These are phyloP conservation scores for Chaetomium sp. DNA, from an alignment of 2,329 filamentous ascomycete genomes.

Conservation along the genomic window DNA sequence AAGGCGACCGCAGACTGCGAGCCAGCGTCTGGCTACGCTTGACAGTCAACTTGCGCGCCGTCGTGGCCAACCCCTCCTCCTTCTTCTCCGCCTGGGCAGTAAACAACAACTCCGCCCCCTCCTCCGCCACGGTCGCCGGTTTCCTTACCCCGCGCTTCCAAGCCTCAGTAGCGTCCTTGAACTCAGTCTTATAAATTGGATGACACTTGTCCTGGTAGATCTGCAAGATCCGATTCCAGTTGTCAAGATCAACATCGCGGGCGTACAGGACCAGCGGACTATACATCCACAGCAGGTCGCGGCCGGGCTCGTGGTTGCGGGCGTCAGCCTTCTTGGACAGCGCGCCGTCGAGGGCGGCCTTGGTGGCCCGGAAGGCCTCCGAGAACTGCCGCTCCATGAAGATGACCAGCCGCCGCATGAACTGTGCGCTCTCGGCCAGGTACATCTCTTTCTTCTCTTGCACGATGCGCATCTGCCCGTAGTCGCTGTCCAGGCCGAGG, in stretches of 20 bases:
- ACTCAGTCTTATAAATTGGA: slow-evolving; percentile 73
- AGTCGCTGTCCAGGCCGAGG: slow-evolving; percentile 60
- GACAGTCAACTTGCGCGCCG: slow-evolving; percentile 84
- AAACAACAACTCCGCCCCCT: slow-evolving; percentile 82
- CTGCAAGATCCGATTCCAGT: slow-evolving; percentile 74
- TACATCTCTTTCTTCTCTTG: slow-evolving; percentile 94
- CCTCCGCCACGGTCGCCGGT: slow-evolving; percentile 47
- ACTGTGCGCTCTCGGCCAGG: slow-evolving; percentile 64
- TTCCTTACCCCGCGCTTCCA: slow-evolving; percentile 79
- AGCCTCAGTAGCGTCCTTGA: slow-evolving; percentile 66
- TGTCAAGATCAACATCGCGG: slow-evolving; percentile 71
- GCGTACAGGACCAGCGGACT: slow-evolving; percentile 82
- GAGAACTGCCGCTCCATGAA: slow-evolving; percentile 80
- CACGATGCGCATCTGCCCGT: slow-evolving; percentile 85
- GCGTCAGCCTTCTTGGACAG: slow-evolving; percentile 62
- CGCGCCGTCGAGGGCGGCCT: slow-evolving; percentile 55
- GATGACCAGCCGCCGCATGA: slow-evolving; percentile 71
- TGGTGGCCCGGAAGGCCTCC: slow-evolving; percentile 63
- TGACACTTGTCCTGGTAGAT: slow-evolving; percentile 74
- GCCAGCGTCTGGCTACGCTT: slow-evolving; percentile 87
- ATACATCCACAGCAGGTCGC: slow-evolving; percentile 78
- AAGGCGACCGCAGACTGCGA: slow-evolving; percentile 61
- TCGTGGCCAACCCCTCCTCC: slow-evolving; percentile 63
- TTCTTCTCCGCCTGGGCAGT: slow-evolving; percentile 79
- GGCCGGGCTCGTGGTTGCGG: slow-evolving; percentile 62